These are phyloP conservation scores for Skeletonema potamos DNA, from an alignment of 108 stramenopile genomes.

Conservation along the genomic window DNA sequence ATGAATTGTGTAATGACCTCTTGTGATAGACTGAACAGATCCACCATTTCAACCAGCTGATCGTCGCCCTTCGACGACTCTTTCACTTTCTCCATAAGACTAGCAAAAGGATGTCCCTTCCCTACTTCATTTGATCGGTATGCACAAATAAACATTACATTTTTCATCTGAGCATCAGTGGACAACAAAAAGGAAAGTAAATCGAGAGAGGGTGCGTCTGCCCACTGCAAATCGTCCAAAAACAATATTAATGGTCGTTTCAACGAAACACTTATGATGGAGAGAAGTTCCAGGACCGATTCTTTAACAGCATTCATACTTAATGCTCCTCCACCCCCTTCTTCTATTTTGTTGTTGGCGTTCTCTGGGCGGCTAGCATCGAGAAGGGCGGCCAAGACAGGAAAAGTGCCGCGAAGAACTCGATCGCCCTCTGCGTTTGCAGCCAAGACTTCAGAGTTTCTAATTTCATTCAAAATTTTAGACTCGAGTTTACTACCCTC, in stretches of 20 bases:
- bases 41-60: background rate
- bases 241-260: slow-evolving; percentile 12
- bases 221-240: slow-evolving; percentile 14
- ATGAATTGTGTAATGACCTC: slow-evolving; percentile 3
- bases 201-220: background rate
- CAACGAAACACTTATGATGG: slow-evolving; percentile 8
- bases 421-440: background rate
- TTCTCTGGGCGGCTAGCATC: background rate
- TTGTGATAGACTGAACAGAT: slow-evolving; percentile 18
- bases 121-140: slow-evolving; percentile 42
- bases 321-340: background rate
- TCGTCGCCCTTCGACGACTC: background rate
- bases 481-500: background rate
- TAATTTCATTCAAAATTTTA: background rate
- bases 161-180: background rate
- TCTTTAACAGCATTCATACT: background rate
- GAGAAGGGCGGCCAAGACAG: slow-evolving; percentile 1
- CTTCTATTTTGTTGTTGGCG: background rate
- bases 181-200: slow-evolving; percentile 10
- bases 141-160: slow-evolving; percentile 28
- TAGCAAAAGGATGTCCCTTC: slow-evolving; percentile 3
- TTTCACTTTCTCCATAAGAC: slow-evolving; percentile 7
- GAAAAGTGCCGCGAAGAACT: slow-evolving; percentile 5
- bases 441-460: background rate
- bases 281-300: slow-evolving; percentile 4